Percentiles rank a stretch among this genome's conserved stretches.
These are phyloP conservation scores for Truncatella angustata DNA, from an alignment of 2,329 filamentous ascomycete genomes.

Conservation along the genomic window DNA sequence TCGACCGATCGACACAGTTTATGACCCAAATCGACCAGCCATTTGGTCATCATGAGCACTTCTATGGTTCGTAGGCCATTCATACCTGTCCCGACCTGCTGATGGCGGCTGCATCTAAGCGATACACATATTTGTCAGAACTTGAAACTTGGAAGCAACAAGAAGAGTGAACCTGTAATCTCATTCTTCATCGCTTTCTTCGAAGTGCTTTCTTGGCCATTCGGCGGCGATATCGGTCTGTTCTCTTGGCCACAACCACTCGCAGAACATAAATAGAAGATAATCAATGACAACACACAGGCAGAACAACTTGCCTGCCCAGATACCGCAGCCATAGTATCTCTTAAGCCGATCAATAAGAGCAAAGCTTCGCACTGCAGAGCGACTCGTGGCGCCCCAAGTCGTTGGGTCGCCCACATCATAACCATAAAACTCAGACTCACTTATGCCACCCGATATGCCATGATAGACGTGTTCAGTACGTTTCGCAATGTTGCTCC, in stretches of 20 bases:
- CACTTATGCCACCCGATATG: constrained; percentile 80
- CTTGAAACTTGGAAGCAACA: too few relatives aligned
- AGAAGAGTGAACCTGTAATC: too few relatives aligned
- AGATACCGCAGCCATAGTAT: constrained; percentile 97
- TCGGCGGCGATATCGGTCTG: constrained; percentile 86
- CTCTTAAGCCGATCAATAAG: constrained; percentile 92
- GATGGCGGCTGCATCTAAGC: too few relatives aligned
- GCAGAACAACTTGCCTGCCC: constrained; percentile 97
- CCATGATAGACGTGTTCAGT: constrained; percentile 95
- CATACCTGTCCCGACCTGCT: too few relatives aligned
- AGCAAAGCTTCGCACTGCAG: constrained; percentile 78
- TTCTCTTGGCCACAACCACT: constrained; percentile 80
- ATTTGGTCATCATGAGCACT: too few relatives aligned
- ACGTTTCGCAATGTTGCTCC: constrained; percentile 90
- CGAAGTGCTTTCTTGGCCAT: constrained; percentile 75
- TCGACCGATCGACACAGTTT: too few relatives aligned
- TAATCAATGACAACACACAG: constrained; percentile 94
- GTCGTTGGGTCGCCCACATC: constrained; percentile 59
- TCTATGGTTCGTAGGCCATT: too few relatives aligned
- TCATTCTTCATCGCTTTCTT: constrained; percentile 25
- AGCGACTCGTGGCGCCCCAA: constrained; percentile 68
- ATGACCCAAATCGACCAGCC: too few relatives aligned
- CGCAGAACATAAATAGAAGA: constrained; percentile 81
- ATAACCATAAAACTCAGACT: constrained; percentile 85
- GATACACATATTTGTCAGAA: too few relatives aligned